phyloP scores from a whole-genome alignment of 192 early-diverging fungal genomes.

The Cladochytrium replicatum region DNA sequence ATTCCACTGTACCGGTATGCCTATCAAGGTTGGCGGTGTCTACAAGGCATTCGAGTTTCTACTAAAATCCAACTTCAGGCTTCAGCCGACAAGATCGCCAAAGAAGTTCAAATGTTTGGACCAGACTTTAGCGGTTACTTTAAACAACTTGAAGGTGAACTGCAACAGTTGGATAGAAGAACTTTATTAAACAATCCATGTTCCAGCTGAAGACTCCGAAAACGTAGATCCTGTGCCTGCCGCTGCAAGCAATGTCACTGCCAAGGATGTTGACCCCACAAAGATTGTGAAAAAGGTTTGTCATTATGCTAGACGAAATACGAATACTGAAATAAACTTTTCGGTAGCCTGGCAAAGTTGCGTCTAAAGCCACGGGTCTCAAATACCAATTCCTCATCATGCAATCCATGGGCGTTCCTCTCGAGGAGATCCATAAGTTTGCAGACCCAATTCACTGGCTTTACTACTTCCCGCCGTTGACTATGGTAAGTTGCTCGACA shows the following conservation, averaged over 20 bases:
- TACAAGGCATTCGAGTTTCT: too few relatives aligned
- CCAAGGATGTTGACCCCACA: conserved; percentile 45
- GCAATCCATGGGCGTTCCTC: conserved; percentile 74
- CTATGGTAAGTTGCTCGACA: conserved; percentile 34
- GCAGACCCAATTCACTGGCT: conserved; percentile 86
- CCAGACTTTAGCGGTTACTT: conserved; percentile 51
- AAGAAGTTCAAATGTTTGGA: conserved; percentile 78
- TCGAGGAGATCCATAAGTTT: conserved; percentile 87
- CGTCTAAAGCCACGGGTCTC: conserved; percentile 69
- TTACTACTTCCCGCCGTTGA: conserved; percentile 85
- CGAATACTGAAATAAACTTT: too few relatives aligned
- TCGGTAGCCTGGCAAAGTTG: conserved; percentile 65
- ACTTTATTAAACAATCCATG: too few relatives aligned
- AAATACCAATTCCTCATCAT: conserved; percentile 98
- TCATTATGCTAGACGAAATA: conserved; percentile 1
- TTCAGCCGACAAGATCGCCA: conserved; percentile 75
- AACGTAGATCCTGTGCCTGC: conserved; percentile 5
- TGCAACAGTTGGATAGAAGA: too few relatives aligned
- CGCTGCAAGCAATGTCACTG: neutral
- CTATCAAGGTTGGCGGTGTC: conserved; percentile 69
- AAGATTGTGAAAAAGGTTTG: conserved; percentile 50
- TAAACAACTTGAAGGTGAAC: too few relatives aligned
- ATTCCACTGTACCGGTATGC: conserved; percentile 99
- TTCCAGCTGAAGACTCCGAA: conserved; percentile 5
- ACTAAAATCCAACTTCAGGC: conserved; percentile 57